A percentile compares a stretch with the other conserved stretches of the same genome.
Evolutionary conservation across 192 early-diverging fungal genomes (phyloP).

Genomic region (Gonapodya sp.): DNA sequence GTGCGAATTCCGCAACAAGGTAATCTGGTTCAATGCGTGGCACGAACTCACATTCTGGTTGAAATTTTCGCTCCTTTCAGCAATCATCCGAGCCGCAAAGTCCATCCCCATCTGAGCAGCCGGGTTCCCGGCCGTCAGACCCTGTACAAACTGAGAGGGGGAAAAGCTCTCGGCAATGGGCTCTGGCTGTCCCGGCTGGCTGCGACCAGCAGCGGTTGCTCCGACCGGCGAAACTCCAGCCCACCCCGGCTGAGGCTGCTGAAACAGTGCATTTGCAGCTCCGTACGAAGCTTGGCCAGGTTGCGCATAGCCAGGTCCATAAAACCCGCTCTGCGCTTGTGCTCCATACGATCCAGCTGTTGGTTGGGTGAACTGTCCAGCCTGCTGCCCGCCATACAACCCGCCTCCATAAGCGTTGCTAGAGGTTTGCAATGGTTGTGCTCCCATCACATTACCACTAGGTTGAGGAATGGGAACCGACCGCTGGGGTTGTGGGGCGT

Average conservation of each 20-base stretch:
- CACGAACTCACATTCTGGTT: constrained; percentile 81
- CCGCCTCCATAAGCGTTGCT: not conserved
- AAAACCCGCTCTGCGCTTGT: not conserved
- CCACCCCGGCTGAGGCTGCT: not conserved
- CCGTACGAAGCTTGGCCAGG: not conserved
- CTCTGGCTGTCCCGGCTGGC: not conserved
- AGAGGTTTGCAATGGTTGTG: too few relatives aligned
- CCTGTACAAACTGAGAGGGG: not conserved
- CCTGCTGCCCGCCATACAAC: not conserved
- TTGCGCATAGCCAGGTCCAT: not conserved
- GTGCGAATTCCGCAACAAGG: too few relatives aligned
- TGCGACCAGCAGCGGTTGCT: too few relatives aligned
- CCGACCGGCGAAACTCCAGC: not conserved
- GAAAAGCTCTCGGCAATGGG: not conserved
- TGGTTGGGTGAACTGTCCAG: not conserved
- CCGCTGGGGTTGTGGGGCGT: not conserved
- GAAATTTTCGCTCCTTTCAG: constrained; percentile 73
- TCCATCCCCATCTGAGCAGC: constrained; percentile 91
- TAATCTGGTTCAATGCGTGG: too few relatives aligned
- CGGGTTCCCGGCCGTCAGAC: constrained; percentile 36
- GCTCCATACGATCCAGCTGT: not conserved
- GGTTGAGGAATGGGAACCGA: constrained; percentile 1
- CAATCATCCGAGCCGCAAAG: constrained; percentile 74
- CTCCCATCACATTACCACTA: too few relatives aligned
- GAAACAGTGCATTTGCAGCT: not conserved